phyloP scores from a whole-genome alignment of 2,329 filamentous ascomycete genomes.

The Rugonectria rugulosa region DNA sequence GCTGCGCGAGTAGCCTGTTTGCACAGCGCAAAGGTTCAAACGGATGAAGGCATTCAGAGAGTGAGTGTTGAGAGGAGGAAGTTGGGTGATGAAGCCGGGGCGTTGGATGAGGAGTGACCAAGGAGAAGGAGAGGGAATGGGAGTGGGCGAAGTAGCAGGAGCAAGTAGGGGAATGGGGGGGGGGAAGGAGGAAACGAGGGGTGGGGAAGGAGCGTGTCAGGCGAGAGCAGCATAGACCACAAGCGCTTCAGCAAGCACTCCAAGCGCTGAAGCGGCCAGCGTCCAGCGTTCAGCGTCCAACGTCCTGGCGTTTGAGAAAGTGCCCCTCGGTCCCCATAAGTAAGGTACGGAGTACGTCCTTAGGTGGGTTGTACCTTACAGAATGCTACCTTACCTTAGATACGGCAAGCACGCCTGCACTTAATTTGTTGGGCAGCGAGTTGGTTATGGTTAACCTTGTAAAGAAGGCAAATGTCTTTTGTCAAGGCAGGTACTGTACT shows the following conservation, averaged over 20 bases:
- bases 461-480: too few species aligned
- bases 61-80: slow-evolving; percentile 24
- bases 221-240: slow-evolving; percentile 14
- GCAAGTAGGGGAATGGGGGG: slow-evolving; percentile 20
- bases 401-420: too few species aligned
- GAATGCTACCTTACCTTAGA: too few species aligned
- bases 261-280: too few species aligned
- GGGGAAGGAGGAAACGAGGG: slow-evolving; percentile 28
- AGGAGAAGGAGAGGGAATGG: slow-evolving; percentile 29
- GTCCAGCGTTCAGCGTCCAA: background rate
- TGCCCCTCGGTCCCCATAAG: too few species aligned
- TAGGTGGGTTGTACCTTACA: too few species aligned
- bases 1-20: slow-evolving; percentile 17
- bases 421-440: too few species aligned
- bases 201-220: slow-evolving; percentile 36
- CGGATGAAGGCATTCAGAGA: slow-evolving; percentile 25
- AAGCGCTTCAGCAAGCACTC: slow-evolving; percentile 12
- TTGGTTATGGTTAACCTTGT: too few species aligned
- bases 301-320: background rate
- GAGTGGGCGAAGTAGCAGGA: slow-evolving; percentile 31
- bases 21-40: slow-evolving; percentile 21
- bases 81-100: slow-evolving; percentile 28
- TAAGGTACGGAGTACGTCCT: too few species aligned
- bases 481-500: too few species aligned
- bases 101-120: slow-evolving; percentile 27